Percentiles rank a stretch among this genome's conserved stretches.
Evolutionary conservation across 352 stramenopile species (phyloP).

Genomic region (Blastocystis hominis): DNA sequence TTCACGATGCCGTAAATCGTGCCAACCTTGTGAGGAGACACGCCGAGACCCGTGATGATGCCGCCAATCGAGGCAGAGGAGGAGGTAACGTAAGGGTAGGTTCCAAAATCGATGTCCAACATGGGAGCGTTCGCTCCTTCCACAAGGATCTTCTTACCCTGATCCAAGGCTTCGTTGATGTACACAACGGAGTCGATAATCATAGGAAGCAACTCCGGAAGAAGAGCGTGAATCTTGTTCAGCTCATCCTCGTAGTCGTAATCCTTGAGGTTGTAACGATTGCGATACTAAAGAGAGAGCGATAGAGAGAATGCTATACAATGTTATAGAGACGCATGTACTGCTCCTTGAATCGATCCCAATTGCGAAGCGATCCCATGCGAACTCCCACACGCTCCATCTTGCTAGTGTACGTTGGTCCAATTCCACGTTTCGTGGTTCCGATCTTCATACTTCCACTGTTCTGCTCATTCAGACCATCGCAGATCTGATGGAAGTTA

Average conservation of each 20-base stretch:
- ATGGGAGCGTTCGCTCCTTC: slow-evolving; percentile 98
- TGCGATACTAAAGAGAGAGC: slow-evolving; percentile 8
- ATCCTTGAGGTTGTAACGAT: slow-evolving; percentile 68
- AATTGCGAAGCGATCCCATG: slow-evolving; percentile 81
- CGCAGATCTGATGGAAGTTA: slow-evolving; percentile 90
- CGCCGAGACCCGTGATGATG: slow-evolving; percentile 76
- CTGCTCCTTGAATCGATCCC: slow-evolving; percentile 68
- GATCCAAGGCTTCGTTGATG: slow-evolving; percentile 85
- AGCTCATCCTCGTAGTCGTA: slow-evolving; percentile 74
- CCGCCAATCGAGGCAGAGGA: slow-evolving; percentile 91
- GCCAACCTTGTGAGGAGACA: slow-evolving; percentile 65
- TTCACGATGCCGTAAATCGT: slow-evolving; percentile 96
- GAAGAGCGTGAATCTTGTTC: slow-evolving; percentile 67
- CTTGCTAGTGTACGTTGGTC: slow-evolving; percentile 93
- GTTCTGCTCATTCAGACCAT: slow-evolving; percentile 67
- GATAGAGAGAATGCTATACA: background rate
- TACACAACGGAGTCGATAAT: slow-evolving; percentile 89
- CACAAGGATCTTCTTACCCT: slow-evolving; percentile 89
- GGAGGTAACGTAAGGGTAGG: slow-evolving; percentile 97
- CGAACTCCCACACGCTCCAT: slow-evolving; percentile 92
- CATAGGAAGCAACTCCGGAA: slow-evolving; percentile 72
- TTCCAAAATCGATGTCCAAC: slow-evolving; percentile 99
- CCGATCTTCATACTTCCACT: slow-evolving; percentile 56
- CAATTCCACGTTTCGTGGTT: slow-evolving; percentile 96
- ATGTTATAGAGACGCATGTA: slow-evolving; percentile 60